phyloP scores from a whole-genome alignment of 169 alveolate genomes.

The Amoebophrya sp. region DNA sequence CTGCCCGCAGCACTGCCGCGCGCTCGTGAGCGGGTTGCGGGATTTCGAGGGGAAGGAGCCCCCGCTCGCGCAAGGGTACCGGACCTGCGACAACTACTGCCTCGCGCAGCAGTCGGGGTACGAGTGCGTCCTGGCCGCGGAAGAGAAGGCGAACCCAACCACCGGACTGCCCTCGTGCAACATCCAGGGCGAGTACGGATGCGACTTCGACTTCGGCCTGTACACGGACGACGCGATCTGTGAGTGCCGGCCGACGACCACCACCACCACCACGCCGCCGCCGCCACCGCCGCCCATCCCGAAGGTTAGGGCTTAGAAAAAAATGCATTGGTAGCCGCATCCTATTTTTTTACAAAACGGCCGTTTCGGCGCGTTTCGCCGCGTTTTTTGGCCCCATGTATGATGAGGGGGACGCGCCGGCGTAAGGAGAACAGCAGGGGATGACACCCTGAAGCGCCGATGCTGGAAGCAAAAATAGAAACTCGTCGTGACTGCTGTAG shows the following conservation, averaged over 20 bases:
- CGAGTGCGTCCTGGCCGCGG: neutral
- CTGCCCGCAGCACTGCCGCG: neutral
- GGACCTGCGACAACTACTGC: neutral
- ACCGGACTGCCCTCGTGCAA: neutral
- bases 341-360: too few species aligned
- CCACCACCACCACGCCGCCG: conserved; percentile 3
- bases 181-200: neutral
- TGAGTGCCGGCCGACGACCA: neutral
- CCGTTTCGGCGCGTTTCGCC: too few species aligned
- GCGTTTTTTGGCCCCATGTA: too few species aligned
- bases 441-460: too few species aligned
- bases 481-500: too few species aligned
- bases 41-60: neutral
- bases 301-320: too few species aligned
- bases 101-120: neutral
- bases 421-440: too few species aligned
- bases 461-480: too few species aligned
- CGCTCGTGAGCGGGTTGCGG: neutral
- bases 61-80: neutral
- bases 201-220: neutral
- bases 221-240: neutral
- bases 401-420: too few species aligned
- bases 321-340: too few species aligned
- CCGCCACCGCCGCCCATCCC: neutral
- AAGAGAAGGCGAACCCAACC: neutral